Evolutionary conservation across 1,284 basidiomycete species (phyloP).

Genomic region (Marasmius tenuissimus): DNA sequence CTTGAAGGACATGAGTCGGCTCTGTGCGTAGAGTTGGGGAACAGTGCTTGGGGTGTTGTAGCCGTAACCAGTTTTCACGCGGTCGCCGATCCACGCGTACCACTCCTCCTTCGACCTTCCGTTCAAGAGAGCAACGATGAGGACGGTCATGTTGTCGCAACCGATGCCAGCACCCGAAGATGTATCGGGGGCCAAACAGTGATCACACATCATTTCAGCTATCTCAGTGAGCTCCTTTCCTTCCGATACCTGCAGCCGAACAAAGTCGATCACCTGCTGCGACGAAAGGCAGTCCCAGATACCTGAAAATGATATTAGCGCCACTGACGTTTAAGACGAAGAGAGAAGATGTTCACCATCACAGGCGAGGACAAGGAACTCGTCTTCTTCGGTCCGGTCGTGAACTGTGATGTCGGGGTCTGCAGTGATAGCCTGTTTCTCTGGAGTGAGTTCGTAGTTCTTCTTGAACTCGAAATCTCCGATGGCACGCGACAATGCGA

Average conservation of each 20-base stretch:
- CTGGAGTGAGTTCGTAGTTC: constrained; percentile 78
- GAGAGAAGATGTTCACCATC: constrained; percentile 67
- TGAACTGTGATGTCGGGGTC: constrained; percentile 91
- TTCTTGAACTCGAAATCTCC: constrained; percentile 99
- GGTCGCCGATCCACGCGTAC: constrained; percentile 88
- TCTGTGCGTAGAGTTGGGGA: constrained; percentile 69
- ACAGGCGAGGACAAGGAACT: constrained; percentile 95
- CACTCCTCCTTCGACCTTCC: constrained; percentile 91
- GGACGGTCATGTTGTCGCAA: constrained; percentile 99
- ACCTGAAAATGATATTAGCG: constrained; percentile 45
- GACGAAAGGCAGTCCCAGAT: constrained; percentile 98
- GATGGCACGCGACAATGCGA: constrained; percentile 92
- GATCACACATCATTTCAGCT: constrained; percentile 89
- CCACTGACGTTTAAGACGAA: background rate
- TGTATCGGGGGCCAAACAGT: constrained; percentile 93
- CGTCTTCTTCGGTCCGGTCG: constrained; percentile 84
- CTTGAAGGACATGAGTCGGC: constrained; percentile 58
- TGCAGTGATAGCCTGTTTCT: constrained; percentile 94
- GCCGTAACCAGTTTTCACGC: constrained; percentile 76
- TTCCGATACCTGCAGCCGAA: constrained; percentile 82
- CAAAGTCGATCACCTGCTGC: constrained; percentile 91
- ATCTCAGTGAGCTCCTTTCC: constrained; percentile 82
- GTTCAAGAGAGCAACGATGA: constrained; percentile 87
- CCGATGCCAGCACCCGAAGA: constrained; percentile 91
- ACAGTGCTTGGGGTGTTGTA: constrained; percentile 69